These are phyloP conservation scores for Kodamaea jinghongensis DNA, from an alignment of 805 yeast genomes.

Conservation along the genomic window DNA sequence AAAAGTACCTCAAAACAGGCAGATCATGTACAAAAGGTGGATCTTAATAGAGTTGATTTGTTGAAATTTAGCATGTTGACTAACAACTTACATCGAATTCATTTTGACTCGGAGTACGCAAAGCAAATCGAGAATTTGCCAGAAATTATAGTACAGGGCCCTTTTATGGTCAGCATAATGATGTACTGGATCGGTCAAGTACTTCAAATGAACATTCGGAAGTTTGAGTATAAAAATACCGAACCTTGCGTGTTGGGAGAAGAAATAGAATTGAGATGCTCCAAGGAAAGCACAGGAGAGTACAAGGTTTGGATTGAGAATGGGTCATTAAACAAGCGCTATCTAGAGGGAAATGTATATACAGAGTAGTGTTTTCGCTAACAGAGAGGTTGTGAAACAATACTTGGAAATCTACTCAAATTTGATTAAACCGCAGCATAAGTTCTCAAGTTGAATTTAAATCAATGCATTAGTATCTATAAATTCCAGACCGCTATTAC, in stretches of 20 bases:
- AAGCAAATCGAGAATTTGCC: conserved; percentile 56
- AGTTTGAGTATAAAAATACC: conserved; percentile 47
- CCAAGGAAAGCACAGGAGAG: background rate
- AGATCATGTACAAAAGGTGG: conserved; percentile 16
- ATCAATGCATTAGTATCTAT: too few species aligned
- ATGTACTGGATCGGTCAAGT: conserved; percentile 47
- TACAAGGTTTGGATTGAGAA: conserved; percentile 4
- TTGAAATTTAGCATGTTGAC: conserved; percentile 72
- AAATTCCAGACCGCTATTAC: background rate
- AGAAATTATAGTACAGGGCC: conserved; percentile 73
- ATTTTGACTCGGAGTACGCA: conserved; percentile 62
- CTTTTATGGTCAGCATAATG: conserved; percentile 62
- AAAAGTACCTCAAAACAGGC: background rate
- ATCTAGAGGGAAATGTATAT: conserved; percentile 10
- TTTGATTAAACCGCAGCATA: too few species aligned
- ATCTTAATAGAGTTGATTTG: conserved; percentile 43
- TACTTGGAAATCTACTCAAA: too few species aligned
- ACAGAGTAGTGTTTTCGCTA: too few species aligned
- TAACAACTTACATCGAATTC: conserved; percentile 82
- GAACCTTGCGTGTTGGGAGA: conserved; percentile 49
- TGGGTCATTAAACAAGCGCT: conserved; percentile 2
- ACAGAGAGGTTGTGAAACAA: too few species aligned
- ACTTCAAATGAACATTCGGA: conserved; percentile 16
- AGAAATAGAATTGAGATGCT: conserved; percentile 16
- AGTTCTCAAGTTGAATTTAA: too few species aligned